A percentile compares a stretch with the other conserved stretches of the same genome.
Conservation (phyloP, 148 eudicot species). For the Cornus florida region DNA sequence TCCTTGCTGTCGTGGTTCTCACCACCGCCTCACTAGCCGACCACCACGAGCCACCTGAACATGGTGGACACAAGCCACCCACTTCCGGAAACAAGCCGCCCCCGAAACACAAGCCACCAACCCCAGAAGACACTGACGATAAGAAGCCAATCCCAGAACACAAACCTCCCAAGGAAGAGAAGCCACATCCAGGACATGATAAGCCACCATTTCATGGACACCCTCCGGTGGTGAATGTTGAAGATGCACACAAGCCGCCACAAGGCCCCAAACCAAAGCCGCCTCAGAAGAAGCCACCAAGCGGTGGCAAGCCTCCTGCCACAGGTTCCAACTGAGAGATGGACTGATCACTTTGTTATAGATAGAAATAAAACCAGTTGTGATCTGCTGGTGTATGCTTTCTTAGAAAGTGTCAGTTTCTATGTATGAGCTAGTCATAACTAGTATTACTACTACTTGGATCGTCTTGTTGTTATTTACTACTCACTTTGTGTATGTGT, state of each 20-base stretch:
- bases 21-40: slow-evolving; percentile 12
- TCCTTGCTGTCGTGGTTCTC: slow-evolving; percentile 11
- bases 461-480: neutral
- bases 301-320: neutral
- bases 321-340: neutral
- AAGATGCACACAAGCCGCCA: neutral
- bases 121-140: neutral
- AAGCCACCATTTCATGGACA: neutral
- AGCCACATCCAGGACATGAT: neutral
- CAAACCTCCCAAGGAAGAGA: neutral
- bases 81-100: neutral
- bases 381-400: neutral
- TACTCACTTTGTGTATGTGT: neutral
- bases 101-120: neutral
- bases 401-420: neutral
- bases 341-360: too few relatives aligned
- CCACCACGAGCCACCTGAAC: slow-evolving; percentile 7
- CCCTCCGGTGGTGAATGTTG: neutral
- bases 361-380: neutral
- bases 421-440: neutral
- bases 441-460: neutral
- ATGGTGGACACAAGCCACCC: slow-evolving; percentile 6
- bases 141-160: neutral
- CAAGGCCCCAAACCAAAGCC: neutral
- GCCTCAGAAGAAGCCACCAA: too few relatives aligned